These are phyloP conservation scores for Camellia lanceoleosa DNA, from an alignment of 148 eudicot species.

Conservation along the genomic window DNA sequence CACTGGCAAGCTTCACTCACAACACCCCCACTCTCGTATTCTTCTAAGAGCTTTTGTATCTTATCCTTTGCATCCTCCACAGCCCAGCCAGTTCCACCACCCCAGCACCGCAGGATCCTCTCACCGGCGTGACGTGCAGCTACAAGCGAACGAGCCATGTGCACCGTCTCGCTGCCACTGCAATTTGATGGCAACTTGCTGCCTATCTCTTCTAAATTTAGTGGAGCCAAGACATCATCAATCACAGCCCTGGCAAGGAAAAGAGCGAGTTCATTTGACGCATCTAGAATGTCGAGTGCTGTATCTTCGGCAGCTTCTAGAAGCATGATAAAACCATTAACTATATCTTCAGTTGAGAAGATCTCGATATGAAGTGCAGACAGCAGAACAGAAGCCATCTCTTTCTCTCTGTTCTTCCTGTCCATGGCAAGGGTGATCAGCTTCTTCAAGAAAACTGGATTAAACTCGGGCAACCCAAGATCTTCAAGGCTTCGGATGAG, in stretches of 20 bases:
- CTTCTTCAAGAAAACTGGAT: slow-evolving; percentile 80
- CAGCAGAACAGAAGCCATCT: slow-evolving; percentile 93
- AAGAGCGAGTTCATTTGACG: slow-evolving; percentile 79
- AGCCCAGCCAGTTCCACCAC: slow-evolving; percentile 98
- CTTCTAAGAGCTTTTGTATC: slow-evolving; percentile 83
- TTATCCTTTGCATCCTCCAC: slow-evolving; percentile 98
- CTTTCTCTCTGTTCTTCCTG: slow-evolving; percentile 90
- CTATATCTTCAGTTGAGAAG: slow-evolving; percentile 85
- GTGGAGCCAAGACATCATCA: slow-evolving; percentile 84
- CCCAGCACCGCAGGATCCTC: slow-evolving; percentile 95
- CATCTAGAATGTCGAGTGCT: slow-evolving; percentile 82
- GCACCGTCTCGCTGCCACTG: slow-evolving; percentile 78
- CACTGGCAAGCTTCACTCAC: slow-evolving; percentile 87
- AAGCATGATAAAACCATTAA: slow-evolving; percentile 81
- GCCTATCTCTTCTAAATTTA: slow-evolving; percentile 77
- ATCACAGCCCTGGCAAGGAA: slow-evolving; percentile 91
- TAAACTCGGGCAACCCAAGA: slow-evolving; percentile 62
- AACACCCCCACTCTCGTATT: slow-evolving; percentile 82
- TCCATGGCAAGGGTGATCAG: slow-evolving; percentile 92
- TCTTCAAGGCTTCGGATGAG: slow-evolving; percentile 82
- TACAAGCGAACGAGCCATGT: slow-evolving; percentile 72
- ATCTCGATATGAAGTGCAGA: slow-evolving; percentile 90
- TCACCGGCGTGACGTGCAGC: slow-evolving; percentile 94
- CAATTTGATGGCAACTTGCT: slow-evolving; percentile 60
- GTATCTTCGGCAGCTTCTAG: slow-evolving; percentile 93